Evolutionary conservation across 345 rosid species (phyloP).

Genomic region (Acer negundo): DNA sequence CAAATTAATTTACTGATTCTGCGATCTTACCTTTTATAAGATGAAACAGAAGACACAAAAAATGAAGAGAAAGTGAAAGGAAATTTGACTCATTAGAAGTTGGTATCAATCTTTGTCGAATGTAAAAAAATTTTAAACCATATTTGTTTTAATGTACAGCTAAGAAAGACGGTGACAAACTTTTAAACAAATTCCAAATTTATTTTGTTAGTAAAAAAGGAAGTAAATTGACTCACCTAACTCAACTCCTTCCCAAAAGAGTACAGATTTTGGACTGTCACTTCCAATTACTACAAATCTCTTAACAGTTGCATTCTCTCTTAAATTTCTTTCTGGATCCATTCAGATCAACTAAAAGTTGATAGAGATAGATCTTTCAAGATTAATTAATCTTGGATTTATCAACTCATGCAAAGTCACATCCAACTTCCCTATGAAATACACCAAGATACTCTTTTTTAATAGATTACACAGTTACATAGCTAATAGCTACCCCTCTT

Average conservation of each 20-base stretch:
- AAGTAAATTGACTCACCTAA: slow-evolving; percentile 28
- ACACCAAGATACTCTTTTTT: neutral
- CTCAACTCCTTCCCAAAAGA: slow-evolving; percentile 11
- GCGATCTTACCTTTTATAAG: neutral
- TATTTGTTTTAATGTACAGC: no score
- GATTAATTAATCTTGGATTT: neutral
- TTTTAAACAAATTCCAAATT: no score
- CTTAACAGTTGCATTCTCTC: neutral
- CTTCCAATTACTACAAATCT: neutral
- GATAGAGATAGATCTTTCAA: neutral
- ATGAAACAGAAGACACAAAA: no score
- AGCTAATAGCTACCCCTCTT: slow-evolving; percentile 3
- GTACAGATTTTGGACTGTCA: slow-evolving; percentile 3
- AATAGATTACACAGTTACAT: slow-evolving; percentile 1
- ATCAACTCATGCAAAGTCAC: neutral
- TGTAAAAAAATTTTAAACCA: no score
- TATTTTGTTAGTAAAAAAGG: neutral
- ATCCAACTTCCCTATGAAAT: neutral
- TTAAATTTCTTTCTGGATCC: slow-evolving; percentile 16
- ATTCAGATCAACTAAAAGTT: neutral
- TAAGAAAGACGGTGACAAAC: no score
- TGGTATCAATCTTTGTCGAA: no score
- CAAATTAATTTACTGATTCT: neutral
- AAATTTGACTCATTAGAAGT: no score
- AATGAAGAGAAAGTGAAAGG: neutral